A percentile compares a stretch with the other conserved stretches of the same genome.
Evolutionary conservation across 1,284 basidiomycete species (phyloP).

Genomic region (Cryptococcus sp.): DNA sequence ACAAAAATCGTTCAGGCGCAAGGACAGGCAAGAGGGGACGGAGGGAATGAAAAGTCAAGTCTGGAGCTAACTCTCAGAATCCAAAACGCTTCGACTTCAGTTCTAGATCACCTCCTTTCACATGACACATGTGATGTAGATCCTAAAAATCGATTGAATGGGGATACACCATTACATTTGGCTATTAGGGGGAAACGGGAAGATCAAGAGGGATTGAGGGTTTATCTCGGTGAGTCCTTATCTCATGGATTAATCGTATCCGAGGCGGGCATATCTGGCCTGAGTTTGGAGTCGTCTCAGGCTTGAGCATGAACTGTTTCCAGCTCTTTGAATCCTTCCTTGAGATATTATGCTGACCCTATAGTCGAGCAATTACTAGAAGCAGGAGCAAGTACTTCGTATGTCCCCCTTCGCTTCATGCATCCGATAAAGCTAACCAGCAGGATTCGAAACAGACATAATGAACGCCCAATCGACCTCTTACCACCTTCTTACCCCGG

Average conservation of each 20-base stretch:
- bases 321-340: too few species aligned
- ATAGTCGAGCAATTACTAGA: slow-evolving; percentile 67
- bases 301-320: too few species aligned
- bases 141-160: slow-evolving; percentile 65
- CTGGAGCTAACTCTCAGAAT: slow-evolving; percentile 20
- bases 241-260: too few species aligned
- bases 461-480: slow-evolving; percentile 58
- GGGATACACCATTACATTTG: slow-evolving; percentile 77
- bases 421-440: background rate
- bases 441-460: slow-evolving; percentile 70
- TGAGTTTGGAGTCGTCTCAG: too few species aligned
- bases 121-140: slow-evolving; percentile 80
- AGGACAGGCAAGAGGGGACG: too few species aligned
- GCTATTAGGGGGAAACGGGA: slow-evolving; percentile 63
- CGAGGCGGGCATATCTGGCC: background rate
- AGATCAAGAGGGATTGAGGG: slow-evolving; percentile 55
- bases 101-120: slow-evolving; percentile 68
- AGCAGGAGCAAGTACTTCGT: slow-evolving; percentile 70
- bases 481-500: slow-evolving; percentile 47
- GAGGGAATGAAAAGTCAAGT: too few species aligned
- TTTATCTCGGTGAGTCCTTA: slow-evolving; percentile 45
- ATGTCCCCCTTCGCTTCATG: slow-evolving; percentile 26
- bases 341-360: slow-evolving; percentile 1
- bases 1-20: too few species aligned
- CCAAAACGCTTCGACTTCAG: slow-evolving; percentile 56